phyloP scores from a whole-genome alignment of 2,329 filamentous ascomycete species.

The Penicillium sp. region DNA sequence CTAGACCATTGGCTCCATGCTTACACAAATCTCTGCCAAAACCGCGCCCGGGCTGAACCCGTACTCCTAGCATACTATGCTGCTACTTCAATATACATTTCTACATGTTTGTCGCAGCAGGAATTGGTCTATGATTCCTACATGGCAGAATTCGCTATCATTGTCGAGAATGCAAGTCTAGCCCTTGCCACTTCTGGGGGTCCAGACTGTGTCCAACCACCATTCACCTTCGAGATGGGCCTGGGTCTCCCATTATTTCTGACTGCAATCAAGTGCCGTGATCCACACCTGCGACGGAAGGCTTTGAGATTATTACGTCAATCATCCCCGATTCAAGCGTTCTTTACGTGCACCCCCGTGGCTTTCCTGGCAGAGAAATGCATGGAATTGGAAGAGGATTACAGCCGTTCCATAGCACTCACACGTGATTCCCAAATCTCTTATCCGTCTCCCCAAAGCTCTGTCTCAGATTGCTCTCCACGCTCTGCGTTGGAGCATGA shows the following conservation, averaged over 20 bases:
- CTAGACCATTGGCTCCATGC: not conserved
- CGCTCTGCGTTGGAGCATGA: not conserved
- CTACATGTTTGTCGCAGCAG: conserved; percentile 11
- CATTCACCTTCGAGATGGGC: conserved; percentile 26
- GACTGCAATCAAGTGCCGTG: conserved; percentile 26
- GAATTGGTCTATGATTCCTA: conserved; percentile 20
- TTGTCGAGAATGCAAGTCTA: conserved; percentile 9
- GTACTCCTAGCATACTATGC: conserved; percentile 8
- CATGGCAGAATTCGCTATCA: conserved; percentile 4
- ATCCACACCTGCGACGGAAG: conserved; percentile 16
- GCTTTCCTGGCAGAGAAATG: conserved; percentile 17
- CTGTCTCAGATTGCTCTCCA: no score
- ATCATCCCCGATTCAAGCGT: conserved; percentile 24
- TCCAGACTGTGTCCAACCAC: conserved; percentile 3
- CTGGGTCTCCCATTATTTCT: conserved; percentile 21
- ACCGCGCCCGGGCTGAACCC: conserved; percentile 10
- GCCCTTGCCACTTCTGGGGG: conserved; percentile 2
- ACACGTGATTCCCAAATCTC: no score
- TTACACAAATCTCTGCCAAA: not conserved
- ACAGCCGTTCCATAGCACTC: not conserved
- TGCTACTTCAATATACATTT: conserved; percentile 10
- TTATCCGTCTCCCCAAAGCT: no score
- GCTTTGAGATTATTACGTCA: conserved; percentile 21
- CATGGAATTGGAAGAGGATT: conserved; percentile 20
- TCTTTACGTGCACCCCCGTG: conserved; percentile 23